Percentiles rank a stretch among this genome's conserved stretches.
Conservation (phyloP, 2,329 filamentous ascomycete species). For the Emergomyces africanus region DNA sequence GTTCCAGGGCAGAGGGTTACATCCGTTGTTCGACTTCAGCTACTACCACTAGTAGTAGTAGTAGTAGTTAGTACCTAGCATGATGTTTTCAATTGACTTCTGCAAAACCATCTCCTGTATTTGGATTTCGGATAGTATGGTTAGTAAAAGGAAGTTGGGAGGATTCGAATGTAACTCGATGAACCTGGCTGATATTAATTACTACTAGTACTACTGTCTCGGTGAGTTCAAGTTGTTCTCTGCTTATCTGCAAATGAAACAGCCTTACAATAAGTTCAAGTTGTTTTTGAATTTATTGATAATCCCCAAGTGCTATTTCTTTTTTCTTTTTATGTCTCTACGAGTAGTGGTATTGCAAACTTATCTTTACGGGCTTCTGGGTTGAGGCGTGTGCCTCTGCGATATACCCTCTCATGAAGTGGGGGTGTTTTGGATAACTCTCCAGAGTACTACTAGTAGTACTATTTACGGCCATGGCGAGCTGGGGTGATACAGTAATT, state of each 20-base stretch:
- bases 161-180: background rate
- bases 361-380: background rate
- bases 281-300: background rate
- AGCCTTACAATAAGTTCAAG: too few relatives aligned
- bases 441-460: too few relatives aligned
- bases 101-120: background rate
- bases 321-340: background rate
- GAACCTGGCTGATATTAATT: too few relatives aligned
- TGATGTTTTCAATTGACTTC: background rate
- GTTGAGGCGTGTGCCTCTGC: background rate
- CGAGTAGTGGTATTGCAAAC: background rate
- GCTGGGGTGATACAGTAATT: background rate
- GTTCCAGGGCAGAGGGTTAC: background rate
- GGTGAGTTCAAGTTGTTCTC: background rate
- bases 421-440: too few relatives aligned
- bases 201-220: too few relatives aligned
- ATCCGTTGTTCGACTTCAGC: background rate
- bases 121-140: background rate
- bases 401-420: background rate
- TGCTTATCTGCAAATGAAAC: background rate
- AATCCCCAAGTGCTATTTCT: background rate
- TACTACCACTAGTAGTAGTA: too few relatives aligned
- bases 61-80: too few relatives aligned
- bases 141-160: background rate
- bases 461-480: background rate